These are phyloP conservation scores for Zea luxurians DNA, from an alignment of 176 grass and related monocot genomes.

Conservation along the genomic window DNA sequence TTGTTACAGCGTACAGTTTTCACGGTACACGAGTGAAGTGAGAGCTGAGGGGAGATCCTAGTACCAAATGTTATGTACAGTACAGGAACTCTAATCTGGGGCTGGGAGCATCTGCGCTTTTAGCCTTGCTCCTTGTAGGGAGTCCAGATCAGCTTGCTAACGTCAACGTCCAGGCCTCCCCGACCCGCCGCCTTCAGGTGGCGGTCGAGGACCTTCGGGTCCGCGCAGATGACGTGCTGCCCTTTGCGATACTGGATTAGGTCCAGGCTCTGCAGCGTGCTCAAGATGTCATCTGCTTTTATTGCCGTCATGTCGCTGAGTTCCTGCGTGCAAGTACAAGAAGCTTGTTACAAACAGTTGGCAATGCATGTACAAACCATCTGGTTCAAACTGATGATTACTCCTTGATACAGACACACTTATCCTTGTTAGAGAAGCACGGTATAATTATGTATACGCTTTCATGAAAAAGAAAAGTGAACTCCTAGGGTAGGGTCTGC, in stretches of 20 bases:
- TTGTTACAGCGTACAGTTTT: slow-evolving; percentile 17
- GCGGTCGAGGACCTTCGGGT: slow-evolving; percentile 89
- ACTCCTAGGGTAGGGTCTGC: neutral
- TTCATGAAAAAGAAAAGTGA: neutral
- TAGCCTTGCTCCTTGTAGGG: slow-evolving; percentile 95
- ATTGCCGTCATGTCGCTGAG: slow-evolving; percentile 97
- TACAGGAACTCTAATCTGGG: slow-evolving; percentile 42
- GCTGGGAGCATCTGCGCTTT: neutral
- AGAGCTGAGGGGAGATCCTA: neutral
- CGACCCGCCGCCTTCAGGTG: slow-evolving; percentile 91
- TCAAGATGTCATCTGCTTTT: slow-evolving; percentile 89
- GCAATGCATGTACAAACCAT: neutral
- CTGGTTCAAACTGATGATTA: neutral
- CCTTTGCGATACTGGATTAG: slow-evolving; percentile 95
- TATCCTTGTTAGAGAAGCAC: neutral
- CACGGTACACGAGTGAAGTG: neutral
- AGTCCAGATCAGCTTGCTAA: slow-evolving; percentile 97
- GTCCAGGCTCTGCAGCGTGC: slow-evolving; percentile 82
- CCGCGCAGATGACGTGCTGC: slow-evolving; percentile 92
- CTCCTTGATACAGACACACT: neutral
- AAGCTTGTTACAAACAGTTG: slow-evolving; percentile 13
- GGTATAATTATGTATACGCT: neutral
- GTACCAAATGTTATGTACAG: slow-evolving; percentile 43
- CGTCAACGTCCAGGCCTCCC: slow-evolving; percentile 84
- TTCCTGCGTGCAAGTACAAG: slow-evolving; percentile 53